Conservation (phyloP, 305 asterid genomes). For the Fraxinus nigra region DNA sequence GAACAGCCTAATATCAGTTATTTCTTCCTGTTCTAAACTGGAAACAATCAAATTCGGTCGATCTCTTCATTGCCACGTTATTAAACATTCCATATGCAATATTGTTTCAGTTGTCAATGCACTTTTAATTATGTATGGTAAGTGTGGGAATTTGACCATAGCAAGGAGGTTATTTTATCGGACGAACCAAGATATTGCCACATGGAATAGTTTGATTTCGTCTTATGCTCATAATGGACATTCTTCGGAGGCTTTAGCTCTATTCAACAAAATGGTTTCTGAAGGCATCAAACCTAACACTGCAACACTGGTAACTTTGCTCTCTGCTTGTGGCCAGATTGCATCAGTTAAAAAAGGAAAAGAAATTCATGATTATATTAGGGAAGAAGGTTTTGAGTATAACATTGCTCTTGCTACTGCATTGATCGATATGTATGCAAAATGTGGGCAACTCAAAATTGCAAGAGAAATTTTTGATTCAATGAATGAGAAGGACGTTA, state of each 20-base stretch:
- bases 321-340: slow-evolving; percentile 64
- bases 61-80: slow-evolving; percentile 58
- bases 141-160: slow-evolving; percentile 36
- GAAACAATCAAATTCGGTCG: slow-evolving; percentile 40
- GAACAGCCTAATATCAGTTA: slow-evolving; percentile 51
- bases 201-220: slow-evolving; percentile 72
- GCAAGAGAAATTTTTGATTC: slow-evolving; percentile 61
- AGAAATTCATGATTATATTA: slow-evolving; percentile 48
- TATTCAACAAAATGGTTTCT: slow-evolving; percentile 52
- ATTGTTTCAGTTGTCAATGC: slow-evolving; percentile 54
- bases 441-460: slow-evolving; percentile 57
- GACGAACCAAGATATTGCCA: slow-evolving; percentile 36
- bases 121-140: slow-evolving; percentile 67
- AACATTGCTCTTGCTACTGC: slow-evolving; percentile 61
- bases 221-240: slow-evolving; percentile 46
- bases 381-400: slow-evolving; percentile 28
- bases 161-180: slow-evolving; percentile 48
- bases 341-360: slow-evolving; percentile 58
- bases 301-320: slow-evolving; percentile 52
- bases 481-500: slow-evolving; percentile 44
- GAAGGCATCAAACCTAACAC: slow-evolving; percentile 49
- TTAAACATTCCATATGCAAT: slow-evolving; percentile 34
- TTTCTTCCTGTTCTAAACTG: slow-evolving; percentile 64
- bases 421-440: slow-evolving; percentile 72
- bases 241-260: slow-evolving; percentile 41